A percentile compares a stretch with the other conserved stretches of the same genome.
Evolutionary conservation across 2,329 filamentous ascomycete genomes (phyloP).

Genomic region (Trichoderma citrinoviride): DNA sequence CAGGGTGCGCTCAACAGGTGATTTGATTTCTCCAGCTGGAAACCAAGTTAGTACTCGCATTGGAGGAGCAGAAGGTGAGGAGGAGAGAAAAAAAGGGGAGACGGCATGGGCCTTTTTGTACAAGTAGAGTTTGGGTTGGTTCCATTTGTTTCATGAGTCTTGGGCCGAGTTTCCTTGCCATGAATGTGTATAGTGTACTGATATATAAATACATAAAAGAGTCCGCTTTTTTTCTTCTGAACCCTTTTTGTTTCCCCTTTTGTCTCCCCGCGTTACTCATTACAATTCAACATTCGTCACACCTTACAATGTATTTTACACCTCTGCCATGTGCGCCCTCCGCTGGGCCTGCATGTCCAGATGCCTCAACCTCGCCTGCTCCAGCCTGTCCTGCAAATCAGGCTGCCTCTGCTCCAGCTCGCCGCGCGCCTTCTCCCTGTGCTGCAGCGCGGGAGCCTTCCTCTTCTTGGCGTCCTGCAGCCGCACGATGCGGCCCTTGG

Average conservation of each 20-base stretch:
- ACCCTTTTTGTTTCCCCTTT: background rate
- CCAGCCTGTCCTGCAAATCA: slow-evolving; percentile 45
- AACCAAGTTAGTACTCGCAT: too few species aligned
- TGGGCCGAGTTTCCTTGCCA: slow-evolving; percentile 6
- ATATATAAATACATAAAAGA: slow-evolving; percentile 43
- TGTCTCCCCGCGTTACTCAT: slow-evolving; percentile 2
- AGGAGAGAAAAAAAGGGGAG: slow-evolving; percentile 5
- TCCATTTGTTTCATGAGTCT: slow-evolving; percentile 28
- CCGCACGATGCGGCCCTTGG: slow-evolving; percentile 80
- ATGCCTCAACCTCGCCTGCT: slow-evolving; percentile 50
- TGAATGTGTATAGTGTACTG: slow-evolving; percentile 29
- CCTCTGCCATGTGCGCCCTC: slow-evolving; percentile 30
- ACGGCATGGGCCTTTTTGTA: slow-evolving; percentile 21
- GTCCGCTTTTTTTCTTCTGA: slow-evolving; percentile 32
- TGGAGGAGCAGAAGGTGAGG: background rate
- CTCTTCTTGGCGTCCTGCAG: slow-evolving; percentile 92
- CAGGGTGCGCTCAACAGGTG: slow-evolving; percentile 39
- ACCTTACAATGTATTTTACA: slow-evolving; percentile 20
- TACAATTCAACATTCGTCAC: background rate
- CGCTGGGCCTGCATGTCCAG: slow-evolving; percentile 53
- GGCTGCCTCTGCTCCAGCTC: slow-evolving; percentile 47
- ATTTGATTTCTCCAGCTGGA: slow-evolving; percentile 8
- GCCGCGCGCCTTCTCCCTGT: slow-evolving; percentile 46
- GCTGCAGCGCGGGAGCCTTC: slow-evolving; percentile 51
- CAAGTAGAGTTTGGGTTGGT: slow-evolving; percentile 6